These are phyloP conservation scores for Peltaster fructicola DNA, from an alignment of 2,329 filamentous ascomycete genomes.

Conservation along the genomic window DNA sequence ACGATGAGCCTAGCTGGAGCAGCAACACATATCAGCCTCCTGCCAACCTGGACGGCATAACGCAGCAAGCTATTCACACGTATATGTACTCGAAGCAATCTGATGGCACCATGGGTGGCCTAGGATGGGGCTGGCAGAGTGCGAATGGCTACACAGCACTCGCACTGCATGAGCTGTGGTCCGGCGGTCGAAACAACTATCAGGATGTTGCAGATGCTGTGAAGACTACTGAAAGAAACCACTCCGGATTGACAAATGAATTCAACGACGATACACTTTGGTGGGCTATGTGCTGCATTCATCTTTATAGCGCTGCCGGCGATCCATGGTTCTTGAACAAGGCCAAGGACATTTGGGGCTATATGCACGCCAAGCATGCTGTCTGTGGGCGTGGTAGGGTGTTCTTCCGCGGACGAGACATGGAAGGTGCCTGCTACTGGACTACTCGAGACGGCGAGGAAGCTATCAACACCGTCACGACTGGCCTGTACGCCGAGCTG, in stretches of 20 bases:
- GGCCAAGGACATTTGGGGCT: slow-evolving; percentile 9
- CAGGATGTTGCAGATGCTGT: slow-evolving; percentile 6
- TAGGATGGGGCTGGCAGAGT: slow-evolving; percentile 16
- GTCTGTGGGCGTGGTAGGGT: slow-evolving; percentile 8
- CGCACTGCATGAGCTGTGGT: slow-evolving; percentile 12
- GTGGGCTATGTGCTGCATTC: slow-evolving; percentile 11
- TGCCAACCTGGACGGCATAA: slow-evolving; percentile 5
- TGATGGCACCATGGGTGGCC: slow-evolving; percentile 12
- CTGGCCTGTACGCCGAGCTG: slow-evolving; percentile 12
- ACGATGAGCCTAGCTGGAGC: too few relatives aligned
- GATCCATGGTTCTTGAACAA: slow-evolving; percentile 11
- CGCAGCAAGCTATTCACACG: slow-evolving; percentile 11
- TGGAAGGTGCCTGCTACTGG: slow-evolving; percentile 12
- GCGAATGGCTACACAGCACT: slow-evolving; percentile 17
- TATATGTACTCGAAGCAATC: slow-evolving; percentile 9
- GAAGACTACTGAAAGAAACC: slow-evolving; percentile 7
- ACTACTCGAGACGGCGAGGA: slow-evolving; percentile 8
- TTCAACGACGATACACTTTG: slow-evolving; percentile 15
- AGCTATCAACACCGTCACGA: slow-evolving; percentile 10
- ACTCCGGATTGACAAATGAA: slow-evolving; percentile 12
- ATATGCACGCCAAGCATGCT: slow-evolving; percentile 6
- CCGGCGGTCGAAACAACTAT: slow-evolving; percentile 9
- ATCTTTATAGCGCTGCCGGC: slow-evolving; percentile 9
- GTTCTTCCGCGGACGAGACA: slow-evolving; percentile 9
- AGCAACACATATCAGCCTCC: slow-evolving; percentile 3